Evolutionary conservation across 768 basidiomycete genomes (phyloP).

Genomic region (Postia placenta): DNA sequence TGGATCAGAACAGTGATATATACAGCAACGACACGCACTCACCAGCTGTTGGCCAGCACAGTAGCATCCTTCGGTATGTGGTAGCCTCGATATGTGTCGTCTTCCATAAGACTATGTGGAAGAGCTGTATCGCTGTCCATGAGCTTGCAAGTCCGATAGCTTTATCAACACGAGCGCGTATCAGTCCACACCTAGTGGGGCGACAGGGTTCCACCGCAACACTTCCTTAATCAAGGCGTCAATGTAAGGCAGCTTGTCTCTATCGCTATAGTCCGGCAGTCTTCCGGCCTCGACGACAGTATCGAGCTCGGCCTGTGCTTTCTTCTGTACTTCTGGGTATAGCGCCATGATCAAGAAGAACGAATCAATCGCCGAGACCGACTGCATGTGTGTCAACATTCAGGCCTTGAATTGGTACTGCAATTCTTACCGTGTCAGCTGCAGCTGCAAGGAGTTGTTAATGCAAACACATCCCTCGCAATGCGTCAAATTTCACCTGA

Average conservation of each 20-base stretch:
- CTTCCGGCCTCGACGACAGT: slow-evolving; percentile 19
- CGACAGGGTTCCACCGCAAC: slow-evolving; percentile 20
- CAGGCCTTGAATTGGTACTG: no score
- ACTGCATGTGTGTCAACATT: slow-evolving; percentile 5
- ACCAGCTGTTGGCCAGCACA: slow-evolving; percentile 13
- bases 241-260: slow-evolving; percentile 20
- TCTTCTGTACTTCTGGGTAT: slow-evolving; percentile 23
- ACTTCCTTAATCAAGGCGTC: slow-evolving; percentile 19
- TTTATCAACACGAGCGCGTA: background rate
- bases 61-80: slow-evolving; percentile 4
- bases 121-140: slow-evolving; percentile 17
- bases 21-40: background rate
- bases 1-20: background rate
- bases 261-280: slow-evolving; percentile 21
- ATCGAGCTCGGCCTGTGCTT: slow-evolving; percentile 26
- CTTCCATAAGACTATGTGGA: slow-evolving; percentile 7
- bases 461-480: background rate
- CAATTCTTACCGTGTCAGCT: background rate
- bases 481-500: background rate
- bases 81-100: slow-evolving; percentile 5
- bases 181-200: background rate
- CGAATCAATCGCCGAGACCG: slow-evolving; percentile 21
- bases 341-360: slow-evolving; percentile 27
- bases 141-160: background rate
- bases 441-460: background rate